These are phyloP conservation scores for Trapa bicornis DNA, from an alignment of 345 rosid genomes.

Conservation along the genomic window DNA sequence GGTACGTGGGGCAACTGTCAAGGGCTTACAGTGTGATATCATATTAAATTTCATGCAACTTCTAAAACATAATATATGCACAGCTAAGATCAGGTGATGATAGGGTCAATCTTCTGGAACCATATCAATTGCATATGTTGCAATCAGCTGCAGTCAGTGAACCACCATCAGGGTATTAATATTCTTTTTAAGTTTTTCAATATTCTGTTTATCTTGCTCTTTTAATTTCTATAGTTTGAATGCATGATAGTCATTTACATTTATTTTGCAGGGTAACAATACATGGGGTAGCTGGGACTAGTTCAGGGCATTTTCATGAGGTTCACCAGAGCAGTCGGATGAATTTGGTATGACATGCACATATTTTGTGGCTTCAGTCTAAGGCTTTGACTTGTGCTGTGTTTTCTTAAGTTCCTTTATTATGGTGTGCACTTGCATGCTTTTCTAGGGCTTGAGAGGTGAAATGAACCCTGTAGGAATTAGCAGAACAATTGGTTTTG, in stretches of 20 bases:
- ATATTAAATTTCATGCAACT: background rate
- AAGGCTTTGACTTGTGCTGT: background rate
- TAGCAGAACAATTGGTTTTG: background rate
- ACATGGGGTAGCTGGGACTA: background rate
- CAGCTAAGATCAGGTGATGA: background rate
- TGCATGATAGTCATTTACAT: background rate
- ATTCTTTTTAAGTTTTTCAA: background rate
- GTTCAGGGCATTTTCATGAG: background rate
- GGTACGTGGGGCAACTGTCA: constrained; percentile 27
- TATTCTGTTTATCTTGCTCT: background rate
- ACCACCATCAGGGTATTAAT: background rate
- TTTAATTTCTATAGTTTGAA: background rate
- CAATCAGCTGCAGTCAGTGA: background rate
- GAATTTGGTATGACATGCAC: background rate
- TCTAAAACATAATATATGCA: background rate
- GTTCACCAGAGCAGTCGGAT: background rate
- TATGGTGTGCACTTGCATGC: background rate
- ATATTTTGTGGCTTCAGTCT: background rate
- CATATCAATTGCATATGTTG: constrained; percentile 1
- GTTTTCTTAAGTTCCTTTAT: background rate
- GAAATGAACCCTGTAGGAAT: background rate
- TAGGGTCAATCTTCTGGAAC: background rate
- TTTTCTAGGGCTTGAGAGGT: background rate
- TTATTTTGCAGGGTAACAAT: background rate
- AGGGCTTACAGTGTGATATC: constrained; percentile 17